phyloP scores from a whole-genome alignment of 768 basidiomycete genomes.

The Pleurotus salmoneostramineus region DNA sequence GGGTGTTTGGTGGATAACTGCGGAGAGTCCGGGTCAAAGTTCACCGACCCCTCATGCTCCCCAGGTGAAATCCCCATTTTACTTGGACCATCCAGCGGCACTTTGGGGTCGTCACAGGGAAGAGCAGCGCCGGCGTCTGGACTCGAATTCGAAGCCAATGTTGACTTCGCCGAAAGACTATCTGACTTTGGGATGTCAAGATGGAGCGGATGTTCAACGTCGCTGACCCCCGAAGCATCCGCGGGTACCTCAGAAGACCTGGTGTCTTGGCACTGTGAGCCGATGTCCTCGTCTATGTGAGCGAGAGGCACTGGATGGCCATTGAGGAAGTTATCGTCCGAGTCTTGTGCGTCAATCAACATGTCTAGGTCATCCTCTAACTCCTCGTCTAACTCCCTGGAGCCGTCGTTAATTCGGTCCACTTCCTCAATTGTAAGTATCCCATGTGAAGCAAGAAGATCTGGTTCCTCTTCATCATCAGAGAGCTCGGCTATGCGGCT shows the following conservation, averaged over 20 bases:
- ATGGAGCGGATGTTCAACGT: too few relatives aligned
- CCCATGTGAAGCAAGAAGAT: background rate
- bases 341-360: conserved; percentile 5
- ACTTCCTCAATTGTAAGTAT: background rate
- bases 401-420: conserved; percentile 3
- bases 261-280: background rate
- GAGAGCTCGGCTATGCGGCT: conserved; percentile 8
- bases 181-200: too few relatives aligned
- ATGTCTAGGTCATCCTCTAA: conserved; percentile 4
- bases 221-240: background rate
- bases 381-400: conserved; percentile 2
- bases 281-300: background rate
- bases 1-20: background rate
- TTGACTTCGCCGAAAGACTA: too few relatives aligned
- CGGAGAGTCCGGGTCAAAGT: background rate
- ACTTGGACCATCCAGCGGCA: too few relatives aligned
- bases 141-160: too few relatives aligned
- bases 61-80: too few relatives aligned
- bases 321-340: conserved; percentile 6
- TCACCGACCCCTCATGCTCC: background rate
- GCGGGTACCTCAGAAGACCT: background rate
- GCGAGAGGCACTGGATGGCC: background rate
- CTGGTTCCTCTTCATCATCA: background rate
- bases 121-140: too few relatives aligned
- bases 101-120: too few relatives aligned